Base-by-base conservation (phyloP, 108 stramenopile genomes). In the Heterococcus sp. region DNA sequence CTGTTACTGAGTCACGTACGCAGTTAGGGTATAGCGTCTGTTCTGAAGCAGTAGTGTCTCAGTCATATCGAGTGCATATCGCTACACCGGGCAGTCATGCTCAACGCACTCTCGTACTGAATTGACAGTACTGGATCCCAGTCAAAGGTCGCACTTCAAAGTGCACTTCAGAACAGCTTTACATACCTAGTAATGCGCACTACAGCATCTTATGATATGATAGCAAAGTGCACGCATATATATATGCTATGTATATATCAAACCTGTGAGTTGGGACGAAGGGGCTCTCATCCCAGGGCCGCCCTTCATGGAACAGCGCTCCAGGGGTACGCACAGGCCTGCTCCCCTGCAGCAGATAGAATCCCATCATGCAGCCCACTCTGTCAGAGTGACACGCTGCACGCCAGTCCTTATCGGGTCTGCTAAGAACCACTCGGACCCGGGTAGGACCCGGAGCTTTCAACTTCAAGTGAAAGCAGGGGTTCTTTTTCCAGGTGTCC, bases 321-420 rank as follows among this genome's bases (percentile, higher is more conserved):
- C 8, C 38, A 36, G 1, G 39, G 21, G 2, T 14, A 69, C 8
- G 26, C 35, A 37, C 32, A 33, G 63, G 71, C 71, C 32, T 36
- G 27, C 36, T 1, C 29, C 76, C 87, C 21, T 33, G 2, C 67
- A 81, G 71, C 0, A 89, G 34, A 70, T 89, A 89, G 78, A 89
- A 89, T 21, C 89, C 89, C 40, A 89, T 87, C 89, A 89, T 89
- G 66, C 73, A 81, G 30, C 89, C 89, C 8, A 89, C 87, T 8
- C 70, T 30, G 71, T 89, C 89, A 5, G 82, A 68, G 34, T 66
- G 36, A 68, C 83, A 85, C 35, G 75, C 37, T 32, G 63, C 77
- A 32, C 76, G 75, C 87, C 87, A 88, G 65, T 84, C 72, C 29
- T 32, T 78, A n/a, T 84, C 86, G 32, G 71, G 77, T 21, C 86